Conservation (phyloP, 2,329 filamentous ascomycete genomes). For the Aspergillus nomiae region DNA sequence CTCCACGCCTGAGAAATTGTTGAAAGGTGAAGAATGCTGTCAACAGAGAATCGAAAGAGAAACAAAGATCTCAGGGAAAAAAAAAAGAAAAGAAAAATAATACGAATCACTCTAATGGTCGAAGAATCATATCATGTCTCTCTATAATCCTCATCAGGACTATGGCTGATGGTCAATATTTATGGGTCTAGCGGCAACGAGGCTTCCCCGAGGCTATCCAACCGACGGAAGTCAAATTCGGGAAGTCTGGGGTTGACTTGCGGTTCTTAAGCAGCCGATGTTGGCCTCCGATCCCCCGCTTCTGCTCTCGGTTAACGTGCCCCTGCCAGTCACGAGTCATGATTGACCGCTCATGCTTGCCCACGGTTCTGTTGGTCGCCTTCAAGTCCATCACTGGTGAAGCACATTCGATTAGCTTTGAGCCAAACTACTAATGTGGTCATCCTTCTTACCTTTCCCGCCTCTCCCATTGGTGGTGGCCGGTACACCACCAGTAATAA, state of each 20-base stretch:
- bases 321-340: background rate
- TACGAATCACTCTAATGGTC: background rate
- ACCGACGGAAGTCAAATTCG: slow-evolving; percentile 23
- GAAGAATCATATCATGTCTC: background rate
- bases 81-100: background rate
- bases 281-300: slow-evolving; percentile 14
- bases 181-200: slow-evolving; percentile 9
- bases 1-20: background rate
- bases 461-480: too few relatives aligned
- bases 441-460: too few relatives aligned
- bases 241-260: slow-evolving; percentile 22
- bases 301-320: slow-evolving; percentile 14
- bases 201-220: slow-evolving; percentile 27
- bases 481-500: too few relatives aligned
- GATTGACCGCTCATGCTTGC: background rate
- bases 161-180: slow-evolving; percentile 11
- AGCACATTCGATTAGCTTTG: background rate
- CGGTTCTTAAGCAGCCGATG: slow-evolving; percentile 19
- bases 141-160: background rate
- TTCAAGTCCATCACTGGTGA: background rate
- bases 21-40: background rate
- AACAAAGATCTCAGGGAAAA: too few relatives aligned
- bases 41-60: background rate
- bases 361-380: background rate
- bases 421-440: background rate